phyloP scores from a whole-genome alignment of 2,329 filamentous ascomycete species.

The Immersiporthe knoxdaviesiana region DNA sequence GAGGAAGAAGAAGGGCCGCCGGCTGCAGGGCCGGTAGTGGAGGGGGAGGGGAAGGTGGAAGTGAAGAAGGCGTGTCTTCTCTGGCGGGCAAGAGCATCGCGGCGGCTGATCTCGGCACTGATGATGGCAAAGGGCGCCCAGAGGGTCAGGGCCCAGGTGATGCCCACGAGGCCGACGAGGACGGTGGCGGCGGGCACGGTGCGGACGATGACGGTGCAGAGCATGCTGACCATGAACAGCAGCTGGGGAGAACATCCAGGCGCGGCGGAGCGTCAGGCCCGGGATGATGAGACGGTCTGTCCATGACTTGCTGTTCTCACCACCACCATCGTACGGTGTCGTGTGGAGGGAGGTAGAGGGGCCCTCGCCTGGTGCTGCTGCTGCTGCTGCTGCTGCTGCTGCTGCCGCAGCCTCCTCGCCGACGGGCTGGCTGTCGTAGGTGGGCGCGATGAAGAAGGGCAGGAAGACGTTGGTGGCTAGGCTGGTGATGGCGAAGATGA shows the following conservation, averaged over 20 bases:
- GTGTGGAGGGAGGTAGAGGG: slow-evolving; percentile 35
- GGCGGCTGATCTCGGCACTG: slow-evolving; percentile 84
- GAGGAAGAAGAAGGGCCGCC: not conserved
- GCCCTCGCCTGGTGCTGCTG: slow-evolving; percentile 38
- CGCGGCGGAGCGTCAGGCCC: slow-evolving; percentile 81
- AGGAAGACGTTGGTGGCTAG: slow-evolving; percentile 80
- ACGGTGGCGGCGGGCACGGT: slow-evolving; percentile 73
- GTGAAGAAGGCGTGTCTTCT: slow-evolving; percentile 34
- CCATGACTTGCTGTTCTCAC: slow-evolving; percentile 43
- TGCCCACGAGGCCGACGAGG: slow-evolving; percentile 79
- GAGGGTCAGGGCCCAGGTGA: slow-evolving; percentile 89
- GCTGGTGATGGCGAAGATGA: slow-evolving; percentile 86
- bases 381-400: too few species aligned
- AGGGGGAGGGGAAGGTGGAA: slow-evolving; percentile 27
- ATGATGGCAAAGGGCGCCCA: slow-evolving; percentile 98
- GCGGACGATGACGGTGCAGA: slow-evolving; percentile 77
- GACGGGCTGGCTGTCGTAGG: slow-evolving; percentile 61
- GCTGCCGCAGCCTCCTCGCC: slow-evolving; percentile 34
- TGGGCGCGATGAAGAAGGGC: slow-evolving; percentile 83
- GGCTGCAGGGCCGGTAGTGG: slow-evolving; percentile 19
- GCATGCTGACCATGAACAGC: slow-evolving; percentile 82
- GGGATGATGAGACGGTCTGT: slow-evolving; percentile 73
- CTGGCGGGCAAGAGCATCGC: slow-evolving; percentile 63
- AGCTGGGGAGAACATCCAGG: slow-evolving; percentile 85
- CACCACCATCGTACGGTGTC: slow-evolving; percentile 29